Conservation (phyloP, 1,284 basidiomycete species). For the Inonotus obliquus region DNA sequence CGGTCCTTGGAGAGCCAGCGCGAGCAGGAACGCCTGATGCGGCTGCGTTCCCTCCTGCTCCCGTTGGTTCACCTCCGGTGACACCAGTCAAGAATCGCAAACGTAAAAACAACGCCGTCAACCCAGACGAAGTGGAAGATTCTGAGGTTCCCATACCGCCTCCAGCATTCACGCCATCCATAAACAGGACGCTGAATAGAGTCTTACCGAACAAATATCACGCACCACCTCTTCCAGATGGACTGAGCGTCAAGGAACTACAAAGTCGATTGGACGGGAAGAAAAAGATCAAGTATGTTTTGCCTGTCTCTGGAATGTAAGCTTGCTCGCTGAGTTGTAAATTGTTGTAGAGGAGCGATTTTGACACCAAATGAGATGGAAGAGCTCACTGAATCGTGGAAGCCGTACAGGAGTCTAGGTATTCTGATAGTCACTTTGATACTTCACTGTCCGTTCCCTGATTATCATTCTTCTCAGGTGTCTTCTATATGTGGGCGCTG, state of each 20-base stretch:
- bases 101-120: background rate
- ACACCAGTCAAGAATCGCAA: slow-evolving; percentile 18
- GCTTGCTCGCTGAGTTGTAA: background rate
- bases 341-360: slow-evolving; percentile 58
- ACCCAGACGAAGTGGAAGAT: slow-evolving; percentile 15
- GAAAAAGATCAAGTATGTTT: slow-evolving; percentile 75
- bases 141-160: slow-evolving; percentile 38
- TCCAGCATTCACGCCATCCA: slow-evolving; percentile 63
- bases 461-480: slow-evolving; percentile 10
- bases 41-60: slow-evolving; percentile 23
- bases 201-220: slow-evolving; percentile 24
- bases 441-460: background rate
- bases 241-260: slow-evolving; percentile 55
- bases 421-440: slow-evolving; percentile 21
- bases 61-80: slow-evolving; percentile 19
- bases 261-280: slow-evolving; percentile 69
- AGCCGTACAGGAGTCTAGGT: slow-evolving; percentile 78
- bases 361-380: slow-evolving; percentile 83
- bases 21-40: slow-evolving; percentile 17
- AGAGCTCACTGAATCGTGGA: slow-evolving; percentile 70
- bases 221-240: slow-evolving; percentile 51
- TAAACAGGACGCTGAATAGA: slow-evolving; percentile 46
- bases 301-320: background rate
- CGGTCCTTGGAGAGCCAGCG: background rate
- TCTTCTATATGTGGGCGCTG: slow-evolving; percentile 25